Evolutionary conservation across 2,329 filamentous ascomycete genomes (phyloP), one percentile per base, ranked within the genome.

Genomic region (Blastomyces parvus): DNA sequence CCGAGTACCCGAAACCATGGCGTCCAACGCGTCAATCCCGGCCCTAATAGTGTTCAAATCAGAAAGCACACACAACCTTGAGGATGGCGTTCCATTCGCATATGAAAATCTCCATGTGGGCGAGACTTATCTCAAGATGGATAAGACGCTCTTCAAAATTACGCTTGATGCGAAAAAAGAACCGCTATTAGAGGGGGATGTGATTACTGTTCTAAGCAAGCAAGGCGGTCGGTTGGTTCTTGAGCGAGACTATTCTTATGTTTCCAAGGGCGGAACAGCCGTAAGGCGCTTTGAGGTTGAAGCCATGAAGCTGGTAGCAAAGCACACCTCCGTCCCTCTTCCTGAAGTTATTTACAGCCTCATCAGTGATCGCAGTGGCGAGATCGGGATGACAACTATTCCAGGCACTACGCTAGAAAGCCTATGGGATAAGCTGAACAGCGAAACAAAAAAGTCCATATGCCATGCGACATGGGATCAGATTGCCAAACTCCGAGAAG

Each of bases 401-500:
- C 38, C 63, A 33, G 67, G 69, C 33, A 48, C 55, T 50, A 50
- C 64, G 30, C 62, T 70, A n/a, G 61, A 67, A 22, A 33, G 46
- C 14, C 64, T 58, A 48, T 70, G 68, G 65, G 59, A 69, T 59
- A 66, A 13, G 13, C 38, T 71, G 44, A 64, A 66, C 40, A 59
- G 64, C 6, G n/a, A 67, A 42, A 62, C 59, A 33, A 71, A 71
- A 61, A 61, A 69, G 59, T 68, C 62, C 61, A 42, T 69, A 13
- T 70, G 69, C 46, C 64, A 57, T 58, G 65, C 69, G 62, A 62
- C 62, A 25, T 72, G 67, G 69, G 48, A 66, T 53, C 22, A 67
- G 0, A 64, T 72, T 25, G 66, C 66, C n/a, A 63, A 70, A 40
- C 59, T 68, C 9, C 64, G 59, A 62, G 48, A 60, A 9, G 67